Base-by-base conservation (phyloP, 1,284 basidiomycete genomes). In the Tremellales sp. region DNA sequence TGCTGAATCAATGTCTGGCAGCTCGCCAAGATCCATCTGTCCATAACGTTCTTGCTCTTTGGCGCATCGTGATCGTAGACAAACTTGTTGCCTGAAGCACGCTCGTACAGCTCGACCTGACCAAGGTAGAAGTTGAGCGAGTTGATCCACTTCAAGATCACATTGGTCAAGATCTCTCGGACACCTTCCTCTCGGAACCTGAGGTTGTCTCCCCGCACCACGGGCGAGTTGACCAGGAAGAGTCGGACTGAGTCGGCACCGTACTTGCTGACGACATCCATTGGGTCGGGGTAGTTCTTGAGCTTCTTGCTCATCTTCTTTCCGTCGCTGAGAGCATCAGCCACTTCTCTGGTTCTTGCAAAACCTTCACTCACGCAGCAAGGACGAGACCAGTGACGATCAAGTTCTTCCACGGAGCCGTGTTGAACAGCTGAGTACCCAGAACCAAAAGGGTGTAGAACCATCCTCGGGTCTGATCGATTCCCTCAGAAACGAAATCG, bases 251-350 rank as follows among this genome's bases (percentile, higher is more conserved):
- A 91, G 69, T 99, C 96, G 31, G 94, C 96, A 52, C 96, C 94
- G 74, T 91, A 97, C 64, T 84, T 84, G 69, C 93, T 80, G 57
- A 99, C 86, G 71, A 98, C 82, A 52, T 91, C 64, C 70, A 85
- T 89, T 7, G 96, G 96, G 72, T 99, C 94, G n/a, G 96, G 94
- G 75, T 93, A 99, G 76, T 99, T 99, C 72, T 86, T 86, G 57
- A 96, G 76, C 75, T 89, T 94, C 78, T 99, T 99, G 78, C 89
- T 92, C 96, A 99, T 99, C 79, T 99, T 99, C 80, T 96, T 97
- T 48, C 96, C 96, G 67, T 99, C 93, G 7, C 87, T 89, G 51
- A 15, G 27, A 46, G 3, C 15, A 43, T 52, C 31, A 58, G 57
- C 35, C n/a, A n/a, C n/a, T n/a, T n/a, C n/a, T n/a, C n/a, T n/a